A percentile compares a stretch with the other conserved stretches of the same genome.
Conservation (phyloP, 1,284 basidiomycete genomes). For the Wolfiporia cocos region DNA sequence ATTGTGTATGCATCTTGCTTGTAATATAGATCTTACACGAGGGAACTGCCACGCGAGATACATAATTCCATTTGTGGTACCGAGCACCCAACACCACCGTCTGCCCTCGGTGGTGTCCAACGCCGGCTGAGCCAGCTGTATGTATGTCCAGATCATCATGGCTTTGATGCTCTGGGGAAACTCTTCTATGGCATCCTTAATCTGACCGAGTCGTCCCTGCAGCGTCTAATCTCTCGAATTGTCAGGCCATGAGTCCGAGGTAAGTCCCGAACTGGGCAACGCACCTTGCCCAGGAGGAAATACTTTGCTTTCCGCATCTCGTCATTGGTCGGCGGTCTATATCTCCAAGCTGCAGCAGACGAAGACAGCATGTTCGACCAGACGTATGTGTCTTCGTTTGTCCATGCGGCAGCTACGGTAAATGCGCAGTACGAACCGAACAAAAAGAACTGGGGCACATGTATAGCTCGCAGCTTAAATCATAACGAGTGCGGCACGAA, state of each 20-base stretch:
- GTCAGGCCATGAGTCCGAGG: conserved; percentile 26
- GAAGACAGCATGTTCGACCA: conserved; percentile 20
- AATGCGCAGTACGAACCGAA: conserved; percentile 27
- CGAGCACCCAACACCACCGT: conserved; percentile 64
- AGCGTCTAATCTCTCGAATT: conserved; percentile 21
- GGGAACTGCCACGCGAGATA: conserved; percentile 74
- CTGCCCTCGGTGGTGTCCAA: conserved; percentile 65
- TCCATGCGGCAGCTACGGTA: conserved; percentile 28
- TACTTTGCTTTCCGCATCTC: conserved; percentile 28
- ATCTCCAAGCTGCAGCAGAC: conserved; percentile 11
- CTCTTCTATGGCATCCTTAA: conserved; percentile 6
- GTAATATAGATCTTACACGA: conserved; percentile 49
- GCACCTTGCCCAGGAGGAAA: conserved; percentile 5
- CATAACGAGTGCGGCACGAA: background rate
- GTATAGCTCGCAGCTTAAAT: background rate
- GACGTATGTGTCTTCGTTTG: conserved; percentile 32
- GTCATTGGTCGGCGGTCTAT: conserved; percentile 20
- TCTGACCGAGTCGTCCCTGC: conserved; percentile 1
- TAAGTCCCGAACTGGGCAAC: too few relatives aligned
- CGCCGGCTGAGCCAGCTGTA: conserved; percentile 53
- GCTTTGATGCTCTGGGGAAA: conserved; percentile 42
- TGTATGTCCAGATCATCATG: conserved; percentile 36
- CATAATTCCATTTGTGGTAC: conserved; percentile 57
- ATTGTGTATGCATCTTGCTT: conserved; percentile 53
- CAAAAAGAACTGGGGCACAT: conserved; percentile 13